Percentiles rank a stretch among this genome's conserved stretches.
Conservation (phyloP, 1,139 yeast species). For the Blastobotrys serpentis region DNA sequence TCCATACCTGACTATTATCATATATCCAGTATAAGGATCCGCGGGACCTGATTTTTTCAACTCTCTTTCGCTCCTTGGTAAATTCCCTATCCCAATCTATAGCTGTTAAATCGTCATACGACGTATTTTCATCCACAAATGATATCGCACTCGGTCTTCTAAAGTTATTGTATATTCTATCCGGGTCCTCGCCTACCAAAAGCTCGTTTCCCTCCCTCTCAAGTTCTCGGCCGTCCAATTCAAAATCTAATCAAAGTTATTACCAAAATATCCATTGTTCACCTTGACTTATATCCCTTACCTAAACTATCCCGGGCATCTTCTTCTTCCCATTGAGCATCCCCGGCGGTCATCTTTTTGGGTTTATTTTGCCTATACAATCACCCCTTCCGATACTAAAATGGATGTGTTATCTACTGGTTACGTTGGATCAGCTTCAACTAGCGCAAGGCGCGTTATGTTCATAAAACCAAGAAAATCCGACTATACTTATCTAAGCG, state of each 20-base stretch:
- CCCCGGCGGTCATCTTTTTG: background rate
- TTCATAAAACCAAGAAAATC: too few species aligned
- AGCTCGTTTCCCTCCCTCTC: background rate
- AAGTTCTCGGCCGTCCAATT: too few species aligned
- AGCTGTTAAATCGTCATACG: constrained; percentile 38
- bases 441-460: too few species aligned
- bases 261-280: too few species aligned
- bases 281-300: too few species aligned
- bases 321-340: background rate
- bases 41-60: constrained; percentile 21
- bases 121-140: background rate
- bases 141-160: constrained; percentile 2
- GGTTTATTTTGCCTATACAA: too few species aligned
- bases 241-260: background rate
- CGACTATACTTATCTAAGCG: too few species aligned
- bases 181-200: constrained; percentile 1
- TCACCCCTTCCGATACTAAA: too few species aligned
- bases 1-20: constrained; percentile 46
- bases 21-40: constrained; percentile 20
- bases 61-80: constrained; percentile 30
- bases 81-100: constrained; percentile 48
- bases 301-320: constrained; percentile 3
- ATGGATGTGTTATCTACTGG: too few species aligned
- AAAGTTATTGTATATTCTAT: background rate
- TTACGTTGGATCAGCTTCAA: too few species aligned